Evolutionary conservation across 169 alveolate genomes (phyloP).

Genomic region (Plasmodium ovale): DNA sequence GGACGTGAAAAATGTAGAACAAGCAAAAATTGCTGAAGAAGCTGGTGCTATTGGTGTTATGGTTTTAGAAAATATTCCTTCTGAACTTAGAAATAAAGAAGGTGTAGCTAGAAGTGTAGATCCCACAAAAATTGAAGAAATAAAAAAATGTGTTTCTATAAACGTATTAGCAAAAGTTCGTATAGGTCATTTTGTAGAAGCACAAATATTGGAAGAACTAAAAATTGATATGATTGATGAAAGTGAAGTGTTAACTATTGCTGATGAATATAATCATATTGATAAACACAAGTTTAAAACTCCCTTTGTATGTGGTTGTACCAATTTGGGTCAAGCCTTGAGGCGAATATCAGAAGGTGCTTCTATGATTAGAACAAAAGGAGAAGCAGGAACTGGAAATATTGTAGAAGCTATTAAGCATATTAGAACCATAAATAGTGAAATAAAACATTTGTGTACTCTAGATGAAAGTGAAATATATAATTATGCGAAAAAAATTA

Average conservation of each 20-base stretch:
- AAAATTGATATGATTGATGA: slow-evolving; percentile 88
- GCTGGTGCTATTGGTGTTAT: slow-evolving; percentile 88
- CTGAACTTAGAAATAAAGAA: slow-evolving; percentile 83
- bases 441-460: slow-evolving; percentile 59
- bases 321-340: slow-evolving; percentile 88
- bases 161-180: slow-evolving; percentile 88
- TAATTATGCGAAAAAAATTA: slow-evolving; percentile 78
- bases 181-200: slow-evolving; percentile 87
- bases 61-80: slow-evolving; percentile 88
- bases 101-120: slow-evolving; percentile 88
- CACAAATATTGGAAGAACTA: slow-evolving; percentile 81
- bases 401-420: slow-evolving; percentile 85
- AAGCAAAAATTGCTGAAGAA: slow-evolving; percentile 87
- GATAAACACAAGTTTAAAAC: slow-evolving; percentile 82
- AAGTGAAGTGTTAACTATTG: slow-evolving; percentile 86
- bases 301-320: slow-evolving; percentile 89
- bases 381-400: slow-evolving; percentile 88
- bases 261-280: slow-evolving; percentile 84
- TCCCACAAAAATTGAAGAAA: slow-evolving; percentile 85
- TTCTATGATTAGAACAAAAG: slow-evolving; percentile 87
- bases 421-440: slow-evolving; percentile 82
- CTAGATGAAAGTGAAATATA: slow-evolving; percentile 79
- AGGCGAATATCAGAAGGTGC: slow-evolving; percentile 88
- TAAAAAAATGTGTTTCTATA: slow-evolving; percentile 81
- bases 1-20: slow-evolving; percentile 86